Evolutionary conservation across 2,329 filamentous ascomycete genomes (phyloP), one percentile per base, ranked within the genome.

Genomic region (Aspergillus fumigatiaffinis): DNA sequence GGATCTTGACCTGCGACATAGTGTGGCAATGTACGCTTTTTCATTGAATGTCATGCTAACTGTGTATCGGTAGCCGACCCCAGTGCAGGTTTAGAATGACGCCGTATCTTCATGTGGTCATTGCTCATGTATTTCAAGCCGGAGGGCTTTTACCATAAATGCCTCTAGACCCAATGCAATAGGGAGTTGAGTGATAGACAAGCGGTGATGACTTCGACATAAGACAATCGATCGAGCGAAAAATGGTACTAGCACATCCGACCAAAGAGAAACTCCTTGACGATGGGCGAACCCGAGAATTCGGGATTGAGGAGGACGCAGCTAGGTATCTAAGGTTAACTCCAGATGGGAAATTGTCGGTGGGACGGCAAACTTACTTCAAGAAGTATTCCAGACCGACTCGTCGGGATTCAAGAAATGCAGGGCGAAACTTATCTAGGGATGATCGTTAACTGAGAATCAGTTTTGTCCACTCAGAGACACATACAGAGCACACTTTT

Each of bases 301-400:
- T 97, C 92, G 0, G 93, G 93, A 73, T 97, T 97, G 29, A 97
- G 78, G 63, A 97, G 77, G 60, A 97, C 87, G 76, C 92, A 97
- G 71, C 91, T 96, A 69, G 8, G 59, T 62, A 57, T 62, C 55
- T 57, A 55, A 51, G 25, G 28, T 48, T 21, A 58, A 26, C 20
- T 38, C 20, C 14, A 14, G 6, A 48, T 7, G 26, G 20, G 1
- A 29, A 25, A 38, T 26, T 23, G 56, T 47, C 17, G 25, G 23
- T 21, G 55, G 29, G n/a, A 17, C 9, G 21, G 4, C 4, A 28
- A 20, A 80, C 89, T 59, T 78, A 96, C 92, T 96, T 96, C 54
- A 99, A 78, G 71, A 97, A 99, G 71, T 97, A 96, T 70, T 91
- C 87, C 58, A 99, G 79, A 5, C 92, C 93, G 46, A 85, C 82